Evolutionary conservation across 148 eudicot genomes (phyloP).

Genomic region (Bassia scoparia): DNA sequence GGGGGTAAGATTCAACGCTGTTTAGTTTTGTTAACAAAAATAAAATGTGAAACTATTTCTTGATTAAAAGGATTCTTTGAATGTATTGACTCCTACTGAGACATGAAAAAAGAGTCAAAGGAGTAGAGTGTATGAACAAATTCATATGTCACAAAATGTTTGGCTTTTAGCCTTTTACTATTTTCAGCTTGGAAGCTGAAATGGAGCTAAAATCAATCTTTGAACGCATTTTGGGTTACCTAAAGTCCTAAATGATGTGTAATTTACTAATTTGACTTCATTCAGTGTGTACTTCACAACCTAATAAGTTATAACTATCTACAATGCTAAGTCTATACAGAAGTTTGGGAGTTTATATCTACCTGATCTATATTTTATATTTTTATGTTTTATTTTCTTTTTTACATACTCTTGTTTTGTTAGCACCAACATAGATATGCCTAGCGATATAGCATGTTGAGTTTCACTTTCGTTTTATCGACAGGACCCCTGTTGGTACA

Average conservation of each 20-base stretch:
- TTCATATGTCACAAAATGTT: not conserved
- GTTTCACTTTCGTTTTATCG: constrained; percentile 14
- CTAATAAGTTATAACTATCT: not conserved
- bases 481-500: constrained; percentile 83
- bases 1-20: no score
- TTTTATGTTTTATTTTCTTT: not conserved
- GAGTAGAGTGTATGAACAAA: not conserved
- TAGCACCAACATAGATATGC: not conserved
- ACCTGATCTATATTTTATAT: not conserved
- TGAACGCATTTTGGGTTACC: not conserved
- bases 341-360: not conserved
- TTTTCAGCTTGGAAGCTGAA: not conserved
- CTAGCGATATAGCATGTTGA: constrained; percentile 4
- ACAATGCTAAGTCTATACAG: not conserved
- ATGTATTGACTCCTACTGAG: not conserved
- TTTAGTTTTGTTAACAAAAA: no score
- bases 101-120: not conserved
- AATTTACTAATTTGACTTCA: not conserved
- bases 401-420: not conserved
- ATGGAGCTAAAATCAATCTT: not conserved
- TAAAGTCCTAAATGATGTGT: not conserved
- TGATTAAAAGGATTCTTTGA: no score
- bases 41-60: no score
- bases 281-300: not conserved
- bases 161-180: not conserved